These are phyloP conservation scores for Perkinsus olseni DNA, from an alignment of 169 alveolate species.

Conservation along the genomic window DNA sequence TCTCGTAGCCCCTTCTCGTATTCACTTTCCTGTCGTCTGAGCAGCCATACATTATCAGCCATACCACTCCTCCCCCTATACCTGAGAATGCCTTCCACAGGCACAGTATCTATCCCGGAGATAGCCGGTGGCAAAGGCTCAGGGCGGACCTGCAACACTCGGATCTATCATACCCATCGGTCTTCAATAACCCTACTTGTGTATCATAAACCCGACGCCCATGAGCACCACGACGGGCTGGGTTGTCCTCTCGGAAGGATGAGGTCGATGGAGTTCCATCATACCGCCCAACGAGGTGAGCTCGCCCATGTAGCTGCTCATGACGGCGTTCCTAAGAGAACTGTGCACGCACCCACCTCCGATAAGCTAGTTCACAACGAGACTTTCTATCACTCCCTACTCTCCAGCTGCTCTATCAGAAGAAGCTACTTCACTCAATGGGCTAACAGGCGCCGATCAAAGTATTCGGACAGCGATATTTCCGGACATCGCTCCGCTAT, in stretches of 20 bases:
- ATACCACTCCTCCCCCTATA: background rate
- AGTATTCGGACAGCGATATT: too few relatives aligned
- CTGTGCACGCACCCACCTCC: too few relatives aligned
- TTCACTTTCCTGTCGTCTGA: background rate
- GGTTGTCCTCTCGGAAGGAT: background rate
- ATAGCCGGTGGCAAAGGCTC: background rate
- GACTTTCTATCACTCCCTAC: too few relatives aligned
- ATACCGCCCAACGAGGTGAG: background rate
- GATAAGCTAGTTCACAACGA: too few relatives aligned
- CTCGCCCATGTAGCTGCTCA: background rate
- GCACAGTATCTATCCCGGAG: background rate
- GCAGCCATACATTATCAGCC: too few relatives aligned
- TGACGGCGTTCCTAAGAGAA: background rate
- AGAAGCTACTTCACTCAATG: too few relatives aligned
- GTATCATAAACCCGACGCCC: background rate
- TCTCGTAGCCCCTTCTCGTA: background rate
- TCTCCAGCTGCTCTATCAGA: too few relatives aligned
- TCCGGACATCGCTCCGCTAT: too few relatives aligned
- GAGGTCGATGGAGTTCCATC: background rate
- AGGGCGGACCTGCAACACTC: background rate
- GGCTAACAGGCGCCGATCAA: too few relatives aligned
- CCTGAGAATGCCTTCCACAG: background rate
- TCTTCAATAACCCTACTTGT: background rate
- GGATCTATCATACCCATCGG: background rate
- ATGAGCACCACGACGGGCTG: background rate